A percentile compares a stretch with the other conserved stretches of the same genome.
These are phyloP conservation scores for Asclepias syriaca DNA, from an alignment of 257 asterid species.

Conservation along the genomic window DNA sequence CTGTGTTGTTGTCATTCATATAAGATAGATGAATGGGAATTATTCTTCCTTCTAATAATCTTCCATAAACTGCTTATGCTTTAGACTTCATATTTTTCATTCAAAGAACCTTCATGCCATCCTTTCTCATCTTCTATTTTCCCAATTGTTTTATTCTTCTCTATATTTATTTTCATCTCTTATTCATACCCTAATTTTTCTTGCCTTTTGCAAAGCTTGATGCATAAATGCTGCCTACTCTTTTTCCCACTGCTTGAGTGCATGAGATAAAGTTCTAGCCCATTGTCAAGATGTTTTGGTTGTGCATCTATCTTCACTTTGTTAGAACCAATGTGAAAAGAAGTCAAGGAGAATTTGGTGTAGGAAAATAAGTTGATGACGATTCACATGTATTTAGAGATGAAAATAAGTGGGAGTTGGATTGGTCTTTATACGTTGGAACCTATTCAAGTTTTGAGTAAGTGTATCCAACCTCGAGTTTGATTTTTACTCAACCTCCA, in stretches of 20 bases:
- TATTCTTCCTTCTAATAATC: not conserved
- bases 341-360: not conserved
- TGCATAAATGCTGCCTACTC: not conserved
- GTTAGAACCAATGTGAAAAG: not conserved
- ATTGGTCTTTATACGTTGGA: not conserved
- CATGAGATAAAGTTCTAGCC: not conserved
- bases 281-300: not conserved
- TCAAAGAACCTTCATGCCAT: not conserved
- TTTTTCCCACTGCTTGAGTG: not conserved
- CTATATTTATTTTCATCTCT: not conserved
- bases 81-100: not conserved
- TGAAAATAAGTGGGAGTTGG: not conserved
- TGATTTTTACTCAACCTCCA: too few species aligned
- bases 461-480: too few species aligned
- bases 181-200: not conserved
- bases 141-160: not conserved
- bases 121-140: not conserved
- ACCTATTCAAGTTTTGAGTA: not conserved
- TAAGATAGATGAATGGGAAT: not conserved
- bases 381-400: not conserved
- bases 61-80: not conserved
- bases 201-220: not conserved
- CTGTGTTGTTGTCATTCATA: not conserved
- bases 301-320: not conserved
- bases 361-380: not conserved